Conservation (phyloP, 805 yeast genomes). For the Candida xiaguanensis region DNA sequence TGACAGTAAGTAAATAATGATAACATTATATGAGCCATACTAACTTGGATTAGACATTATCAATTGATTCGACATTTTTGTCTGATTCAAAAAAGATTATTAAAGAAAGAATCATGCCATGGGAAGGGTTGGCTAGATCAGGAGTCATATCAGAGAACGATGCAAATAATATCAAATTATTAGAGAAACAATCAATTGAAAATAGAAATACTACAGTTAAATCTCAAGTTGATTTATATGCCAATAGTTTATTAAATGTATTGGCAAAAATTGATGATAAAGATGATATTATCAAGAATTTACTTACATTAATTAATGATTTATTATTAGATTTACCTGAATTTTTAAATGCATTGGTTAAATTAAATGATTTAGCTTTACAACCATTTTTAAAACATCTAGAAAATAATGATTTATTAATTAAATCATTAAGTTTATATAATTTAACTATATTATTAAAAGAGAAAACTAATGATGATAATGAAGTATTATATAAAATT, state of each 20-base stretch:
- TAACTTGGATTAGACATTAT: constrained; percentile 22
- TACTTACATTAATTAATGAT: constrained; percentile 61
- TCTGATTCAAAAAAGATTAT: constrained; percentile 64
- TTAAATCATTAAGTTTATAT: constrained; percentile 53
- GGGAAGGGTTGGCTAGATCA: constrained; percentile 87
- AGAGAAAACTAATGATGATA: constrained; percentile 15
- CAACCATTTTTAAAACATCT: constrained; percentile 51
- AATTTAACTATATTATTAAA: constrained; percentile 48
- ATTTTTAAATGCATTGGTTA: constrained; percentile 38
- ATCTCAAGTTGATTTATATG: constrained; percentile 47
- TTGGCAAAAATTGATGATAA: constrained; percentile 47
- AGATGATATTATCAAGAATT: constrained; percentile 64
- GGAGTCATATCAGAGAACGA: constrained; percentile 64
- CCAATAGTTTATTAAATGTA: constrained; percentile 51
- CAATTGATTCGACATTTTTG: constrained; percentile 64
- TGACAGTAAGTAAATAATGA: constrained; percentile 13
- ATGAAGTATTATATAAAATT: constrained; percentile 34
- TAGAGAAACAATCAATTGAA: constrained; percentile 46
- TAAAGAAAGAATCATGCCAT: constrained; percentile 78
- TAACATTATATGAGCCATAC: neutral
- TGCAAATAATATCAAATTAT: constrained; percentile 54
- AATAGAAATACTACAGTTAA: constrained; percentile 40
- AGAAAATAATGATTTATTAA: constrained; percentile 51
- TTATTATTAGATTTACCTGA: constrained; percentile 40
- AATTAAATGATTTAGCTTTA: constrained; percentile 47